phyloP scores from a whole-genome alignment of 257 asterid species.

The Penstemon eatonii region DNA sequence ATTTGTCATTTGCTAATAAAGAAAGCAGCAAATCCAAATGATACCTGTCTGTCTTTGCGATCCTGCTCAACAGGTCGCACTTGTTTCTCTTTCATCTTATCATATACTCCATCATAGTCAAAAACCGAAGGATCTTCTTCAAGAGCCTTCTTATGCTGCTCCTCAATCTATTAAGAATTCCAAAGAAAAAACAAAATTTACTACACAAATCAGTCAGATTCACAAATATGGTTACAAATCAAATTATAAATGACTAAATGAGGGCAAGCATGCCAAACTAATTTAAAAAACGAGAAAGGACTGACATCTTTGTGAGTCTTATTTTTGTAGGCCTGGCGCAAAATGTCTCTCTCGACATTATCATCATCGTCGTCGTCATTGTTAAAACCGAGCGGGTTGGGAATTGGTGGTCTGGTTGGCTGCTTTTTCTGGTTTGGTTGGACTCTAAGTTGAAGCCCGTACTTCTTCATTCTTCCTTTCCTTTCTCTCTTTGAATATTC shows the following conservation, averaged over 20 bases:
- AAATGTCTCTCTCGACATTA: conserved; percentile 71
- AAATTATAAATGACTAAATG: not conserved
- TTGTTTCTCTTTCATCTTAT: conserved; percentile 79
- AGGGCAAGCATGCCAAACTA: conserved; percentile 13
- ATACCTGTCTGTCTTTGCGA: conserved; percentile 72
- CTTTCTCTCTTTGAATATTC: conserved; percentile 4
- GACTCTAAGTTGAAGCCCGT: conserved; percentile 83
- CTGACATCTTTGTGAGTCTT: conserved; percentile 78
- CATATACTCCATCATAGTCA: conserved; percentile 92
- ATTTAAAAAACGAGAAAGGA: not conserved
- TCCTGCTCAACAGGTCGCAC: conserved; percentile 62
- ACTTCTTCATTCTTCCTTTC: conserved; percentile 48
- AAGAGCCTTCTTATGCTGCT: conserved; percentile 85
- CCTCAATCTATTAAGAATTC: conserved; percentile 57
- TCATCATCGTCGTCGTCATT: conserved; percentile 58
- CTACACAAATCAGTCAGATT: not conserved
- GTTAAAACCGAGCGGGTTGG: conserved; percentile 51
- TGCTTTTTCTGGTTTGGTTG: conserved; percentile 74
- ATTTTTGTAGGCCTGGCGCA: conserved; percentile 82
- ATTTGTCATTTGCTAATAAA: conserved; percentile 10
- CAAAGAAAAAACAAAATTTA: not conserved
- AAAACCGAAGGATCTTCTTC: conserved; percentile 89
- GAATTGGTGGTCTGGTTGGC: conserved; percentile 55
- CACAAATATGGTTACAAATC: not conserved
- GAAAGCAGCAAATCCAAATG: conserved; percentile 14